Percentiles rank a stretch among this genome's conserved stretches.
Evolutionary conservation across 1,284 basidiomycete species (phyloP).

Genomic region (Ceratobasidium sp.): DNA sequence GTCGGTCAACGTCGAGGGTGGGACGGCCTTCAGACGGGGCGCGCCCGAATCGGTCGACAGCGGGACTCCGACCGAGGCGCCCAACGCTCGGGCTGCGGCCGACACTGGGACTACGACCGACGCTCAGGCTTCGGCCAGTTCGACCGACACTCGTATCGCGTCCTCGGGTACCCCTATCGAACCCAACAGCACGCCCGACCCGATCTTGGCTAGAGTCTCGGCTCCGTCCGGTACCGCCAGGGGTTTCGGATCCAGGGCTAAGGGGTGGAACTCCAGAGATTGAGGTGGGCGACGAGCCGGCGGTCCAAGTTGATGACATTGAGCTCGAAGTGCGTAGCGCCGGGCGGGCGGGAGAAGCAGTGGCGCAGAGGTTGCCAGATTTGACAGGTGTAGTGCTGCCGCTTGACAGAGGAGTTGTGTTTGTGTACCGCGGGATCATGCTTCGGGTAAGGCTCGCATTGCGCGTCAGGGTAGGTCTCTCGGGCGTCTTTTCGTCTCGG

Average conservation of each 20-base stretch:
- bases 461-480: neutral
- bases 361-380: conserved; percentile 1
- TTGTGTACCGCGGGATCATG: conserved; percentile 4
- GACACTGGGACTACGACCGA: neutral
- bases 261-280: conserved; percentile 23
- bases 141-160: too few relatives aligned
- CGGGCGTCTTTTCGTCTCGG: neutral
- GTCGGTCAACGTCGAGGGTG: conserved; percentile 12
- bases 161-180: too few relatives aligned
- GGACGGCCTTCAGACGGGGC: neutral
- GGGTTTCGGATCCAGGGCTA: conserved; percentile 26
- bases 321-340: conserved; percentile 2
- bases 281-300: neutral
- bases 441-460: conserved; percentile 20
- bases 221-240: neutral
- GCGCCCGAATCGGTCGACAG: neutral
- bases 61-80: neutral
- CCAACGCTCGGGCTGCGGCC: neutral
- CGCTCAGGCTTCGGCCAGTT: too few relatives aligned
- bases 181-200: neutral
- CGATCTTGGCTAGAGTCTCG: conserved; percentile 11
- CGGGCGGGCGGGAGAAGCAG: conserved; percentile 6
- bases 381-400: neutral
- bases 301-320: too few relatives aligned
- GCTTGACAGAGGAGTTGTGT: neutral